A percentile compares a stretch with the other conserved stretches of the same genome.
Evolutionary conservation across 2,329 filamentous ascomycete genomes (phyloP).

Genomic region (Botrytis cinerea): DNA sequence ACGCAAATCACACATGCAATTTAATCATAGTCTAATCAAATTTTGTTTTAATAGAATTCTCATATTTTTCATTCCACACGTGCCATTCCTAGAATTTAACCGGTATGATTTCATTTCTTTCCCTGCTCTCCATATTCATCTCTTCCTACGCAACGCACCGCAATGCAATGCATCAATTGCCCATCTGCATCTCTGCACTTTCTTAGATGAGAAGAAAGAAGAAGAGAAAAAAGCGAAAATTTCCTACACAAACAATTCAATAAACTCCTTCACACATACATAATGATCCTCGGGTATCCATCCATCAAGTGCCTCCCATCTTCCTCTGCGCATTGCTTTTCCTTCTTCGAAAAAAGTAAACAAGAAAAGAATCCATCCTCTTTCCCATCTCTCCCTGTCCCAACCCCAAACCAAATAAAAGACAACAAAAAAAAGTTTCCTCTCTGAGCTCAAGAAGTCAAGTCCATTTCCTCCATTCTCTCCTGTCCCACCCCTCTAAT

Average conservation of each 20-base stretch:
- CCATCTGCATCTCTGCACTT: not conserved
- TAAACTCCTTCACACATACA: constrained; percentile 1
- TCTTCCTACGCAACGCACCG: not conserved
- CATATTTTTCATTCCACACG: not conserved
- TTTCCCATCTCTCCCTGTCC: not conserved
- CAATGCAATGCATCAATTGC: not conserved
- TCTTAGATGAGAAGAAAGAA: not conserved
- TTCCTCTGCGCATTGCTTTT: not conserved
- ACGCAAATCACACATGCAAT: not conserved
- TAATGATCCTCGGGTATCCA: constrained; percentile 16
- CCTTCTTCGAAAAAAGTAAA: not conserved
- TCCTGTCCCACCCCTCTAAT: not conserved
- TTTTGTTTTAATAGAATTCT: not conserved
- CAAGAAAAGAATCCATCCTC: not conserved
- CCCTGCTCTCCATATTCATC: not conserved
- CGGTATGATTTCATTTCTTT: not conserved
- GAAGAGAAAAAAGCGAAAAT: not conserved
- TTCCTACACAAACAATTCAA: not conserved
- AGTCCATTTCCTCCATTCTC: not conserved
- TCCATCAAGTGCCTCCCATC: not conserved
- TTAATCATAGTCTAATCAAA: not conserved
- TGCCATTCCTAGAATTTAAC: constrained; percentile 4
- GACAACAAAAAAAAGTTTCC: not conserved
- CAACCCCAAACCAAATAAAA: not conserved
- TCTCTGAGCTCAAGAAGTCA: not conserved